Evolutionary conservation across 441 rosid species (phyloP).

Genomic region (Gossypium davidsonii): DNA sequence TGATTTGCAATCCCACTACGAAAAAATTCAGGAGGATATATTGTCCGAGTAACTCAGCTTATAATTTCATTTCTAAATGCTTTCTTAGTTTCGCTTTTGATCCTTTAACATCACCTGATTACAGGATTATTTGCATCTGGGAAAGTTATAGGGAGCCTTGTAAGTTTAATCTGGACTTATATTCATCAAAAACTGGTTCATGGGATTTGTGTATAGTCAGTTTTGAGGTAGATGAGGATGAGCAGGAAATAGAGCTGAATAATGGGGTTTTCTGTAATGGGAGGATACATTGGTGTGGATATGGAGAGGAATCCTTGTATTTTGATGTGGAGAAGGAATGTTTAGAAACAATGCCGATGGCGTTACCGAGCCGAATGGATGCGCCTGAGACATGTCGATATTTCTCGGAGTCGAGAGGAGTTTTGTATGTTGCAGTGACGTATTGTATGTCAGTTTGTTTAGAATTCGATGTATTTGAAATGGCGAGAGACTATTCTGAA

Average conservation of each 20-base stretch:
- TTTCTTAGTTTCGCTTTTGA: slow-evolving; percentile 6
- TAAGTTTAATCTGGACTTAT: neutral
- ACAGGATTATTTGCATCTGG: neutral
- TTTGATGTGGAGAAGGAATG: slow-evolving; percentile 4
- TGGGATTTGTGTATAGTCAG: neutral
- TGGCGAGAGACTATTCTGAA: neutral
- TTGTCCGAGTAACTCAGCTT: neutral
- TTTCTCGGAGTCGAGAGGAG: neutral
- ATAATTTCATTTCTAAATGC: neutral
- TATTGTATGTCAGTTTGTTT: neutral
- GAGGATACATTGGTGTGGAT: slow-evolving; percentile 5
- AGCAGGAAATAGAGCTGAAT: neutral
- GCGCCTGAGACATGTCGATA: neutral
- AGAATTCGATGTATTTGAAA: neutral
- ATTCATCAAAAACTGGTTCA: neutral
- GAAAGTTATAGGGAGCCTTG: neutral
- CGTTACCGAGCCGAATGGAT: neutral
- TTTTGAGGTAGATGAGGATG: neutral
- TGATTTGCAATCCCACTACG: slow-evolving; percentile 11
- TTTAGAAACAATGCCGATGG: neutral
- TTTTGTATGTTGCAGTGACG: neutral
- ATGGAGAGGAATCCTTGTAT: neutral
- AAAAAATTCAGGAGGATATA: neutral
- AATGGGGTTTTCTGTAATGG: neutral
- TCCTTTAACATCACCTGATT: slow-evolving; percentile 1